Percentiles rank a stretch among this genome's conserved stretches.
phyloP scores from a whole-genome alignment of 768 basidiomycete species.

The Mycena latifolia region DNA sequence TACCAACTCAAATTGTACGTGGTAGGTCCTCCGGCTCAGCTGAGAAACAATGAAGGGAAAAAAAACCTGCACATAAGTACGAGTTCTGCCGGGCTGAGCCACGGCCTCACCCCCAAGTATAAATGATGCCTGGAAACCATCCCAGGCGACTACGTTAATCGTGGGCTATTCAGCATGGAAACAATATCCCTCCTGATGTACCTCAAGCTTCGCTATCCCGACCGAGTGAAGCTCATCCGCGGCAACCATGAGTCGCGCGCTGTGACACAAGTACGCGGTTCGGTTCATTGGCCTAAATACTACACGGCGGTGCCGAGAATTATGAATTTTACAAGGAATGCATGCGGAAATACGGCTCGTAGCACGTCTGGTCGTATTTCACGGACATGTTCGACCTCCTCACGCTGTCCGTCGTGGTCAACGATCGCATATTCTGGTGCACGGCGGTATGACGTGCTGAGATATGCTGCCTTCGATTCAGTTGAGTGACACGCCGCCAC shows the following conservation, averaged over 20 bases:
- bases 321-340: conserved; percentile 99
- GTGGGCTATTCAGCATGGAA: conserved; percentile 97
- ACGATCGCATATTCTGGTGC: conserved; percentile 99
- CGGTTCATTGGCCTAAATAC: not conserved
- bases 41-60: no score
- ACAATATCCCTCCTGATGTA: conserved; percentile 98
- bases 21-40: no score
- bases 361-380: conserved; percentile 98
- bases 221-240: conserved; percentile 94
- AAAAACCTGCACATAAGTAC: no score
- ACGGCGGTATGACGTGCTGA: conserved; percentile 75
- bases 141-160: conserved; percentile 95
- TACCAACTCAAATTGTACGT: no score
- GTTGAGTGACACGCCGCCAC: conserved; percentile 20
- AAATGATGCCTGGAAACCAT: not conserved
- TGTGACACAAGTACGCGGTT: conserved; percentile 84
- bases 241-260: conserved; percentile 99
- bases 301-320: conserved; percentile 77
- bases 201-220: conserved; percentile 96
- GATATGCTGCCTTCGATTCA: conserved; percentile 11
- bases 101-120: no score
- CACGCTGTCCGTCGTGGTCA: conserved; percentile 96
- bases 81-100: no score
- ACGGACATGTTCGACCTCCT: conserved; percentile 99
- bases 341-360: conserved; percentile 94